Evolutionary conservation across 805 yeast species (phyloP), one percentile per base, ranked within the genome.

Genomic region (Hanseniaspora vineae): DNA sequence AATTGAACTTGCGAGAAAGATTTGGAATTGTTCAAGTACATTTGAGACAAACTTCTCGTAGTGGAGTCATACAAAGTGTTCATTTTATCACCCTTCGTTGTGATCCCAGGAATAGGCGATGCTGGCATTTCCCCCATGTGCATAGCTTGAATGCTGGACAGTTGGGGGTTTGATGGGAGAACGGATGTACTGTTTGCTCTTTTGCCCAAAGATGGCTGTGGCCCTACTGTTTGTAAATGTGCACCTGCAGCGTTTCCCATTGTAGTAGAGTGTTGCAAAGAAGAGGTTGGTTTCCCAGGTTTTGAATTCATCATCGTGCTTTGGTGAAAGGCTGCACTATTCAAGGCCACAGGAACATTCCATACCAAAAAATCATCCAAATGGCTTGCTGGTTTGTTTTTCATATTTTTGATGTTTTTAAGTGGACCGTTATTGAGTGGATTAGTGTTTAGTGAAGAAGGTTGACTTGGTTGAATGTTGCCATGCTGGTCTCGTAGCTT

Each of bases 321-420:
- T 43, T 15, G 20, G n/a, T 31, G 12, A 5, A 14, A 44, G 9
- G 33, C 23, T 3, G 23, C 39, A 14, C 39, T 42, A 11, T 32
- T 45, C 10, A 42, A 59, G 2, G 80, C 73, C 58, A 68, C 67
- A 9, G 81, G 81, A 11, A 76, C 77, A 51, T 76, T 75, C 69
- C 73, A 76, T 48, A 75, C 71, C 14, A 68, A 46, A 0, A 70
- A 62, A 48, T 68, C 70, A 39, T 66, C 71, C 23, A 68, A 62
- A 31, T 69, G 70, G 46, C 66, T 66, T 66, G 37, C 31, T 13
- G 17, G 17, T 9, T 37, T 33, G 31, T 31, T 33, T 12, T 33
- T 33, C 15, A 35, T 9, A 15, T 14, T 31, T 10, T 17, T 14
- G 11, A 15, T 39, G 33, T 17, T 31, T n/a, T 1, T 44, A 15